Conservation (phyloP, 1,284 basidiomycete species). For the Sanghuangporus baumii region DNA sequence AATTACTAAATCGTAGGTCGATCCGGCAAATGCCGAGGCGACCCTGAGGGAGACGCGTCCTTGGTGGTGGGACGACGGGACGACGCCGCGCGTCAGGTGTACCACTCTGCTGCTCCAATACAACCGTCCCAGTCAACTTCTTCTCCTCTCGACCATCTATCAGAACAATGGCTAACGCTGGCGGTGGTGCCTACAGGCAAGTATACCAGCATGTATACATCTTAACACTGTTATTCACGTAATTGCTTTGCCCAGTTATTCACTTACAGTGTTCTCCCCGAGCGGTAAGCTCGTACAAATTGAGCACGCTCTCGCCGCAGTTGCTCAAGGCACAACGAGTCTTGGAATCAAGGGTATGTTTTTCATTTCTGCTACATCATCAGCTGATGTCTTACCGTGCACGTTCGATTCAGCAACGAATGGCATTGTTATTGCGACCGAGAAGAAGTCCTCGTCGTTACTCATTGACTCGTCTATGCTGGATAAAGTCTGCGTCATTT, state of each 20-base stretch:
- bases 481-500: slow-evolving; percentile 94
- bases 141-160: background rate
- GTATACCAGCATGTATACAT: slow-evolving; percentile 15
- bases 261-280: slow-evolving; percentile 97
- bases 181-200: slow-evolving; percentile 81
- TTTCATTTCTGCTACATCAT: slow-evolving; percentile 4
- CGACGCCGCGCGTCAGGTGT: slow-evolving; percentile 4
- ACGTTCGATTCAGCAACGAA: slow-evolving; percentile 71
- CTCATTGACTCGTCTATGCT: slow-evolving; percentile 97
- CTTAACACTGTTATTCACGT: slow-evolving; percentile 10
- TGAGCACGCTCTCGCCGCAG: slow-evolving; percentile 97
- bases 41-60: slow-evolving; percentile 4
- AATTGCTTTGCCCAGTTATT: slow-evolving; percentile 63
- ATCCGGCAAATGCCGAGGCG: background rate
- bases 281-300: slow-evolving; percentile 99
- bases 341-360: slow-evolving; percentile 93
- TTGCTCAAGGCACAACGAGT: slow-evolving; percentile 94
- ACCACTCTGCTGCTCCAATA: background rate
- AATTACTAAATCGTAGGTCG: background rate
- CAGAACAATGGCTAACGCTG: slow-evolving; percentile 39
- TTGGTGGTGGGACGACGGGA: too few relatives aligned
- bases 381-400: slow-evolving; percentile 20
- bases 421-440: slow-evolving; percentile 98
- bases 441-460: slow-evolving; percentile 97
- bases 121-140: background rate